phyloP scores from a whole-genome alignment of 2,329 filamentous ascomycete genomes.

The Alternaria gaisen region DNA sequence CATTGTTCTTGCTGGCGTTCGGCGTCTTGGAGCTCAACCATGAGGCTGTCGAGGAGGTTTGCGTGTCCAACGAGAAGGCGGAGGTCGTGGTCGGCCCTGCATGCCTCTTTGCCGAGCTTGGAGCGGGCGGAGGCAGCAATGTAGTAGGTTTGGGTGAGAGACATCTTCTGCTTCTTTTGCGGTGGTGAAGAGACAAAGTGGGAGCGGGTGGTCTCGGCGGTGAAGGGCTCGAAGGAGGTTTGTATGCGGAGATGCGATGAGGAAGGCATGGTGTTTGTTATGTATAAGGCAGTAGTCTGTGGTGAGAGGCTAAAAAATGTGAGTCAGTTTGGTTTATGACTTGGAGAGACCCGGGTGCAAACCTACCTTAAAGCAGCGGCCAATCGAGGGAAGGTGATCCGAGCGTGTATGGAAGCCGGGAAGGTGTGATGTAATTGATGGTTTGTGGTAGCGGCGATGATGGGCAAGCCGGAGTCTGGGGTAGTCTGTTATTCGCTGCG shows the following conservation, averaged over 20 bases:
- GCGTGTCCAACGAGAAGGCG: constrained; percentile 95
- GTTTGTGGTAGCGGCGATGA: not conserved
- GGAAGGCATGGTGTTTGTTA: constrained; percentile 59
- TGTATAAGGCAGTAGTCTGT: constrained; percentile 34
- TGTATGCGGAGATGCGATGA: constrained; percentile 57
- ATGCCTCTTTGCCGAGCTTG: constrained; percentile 94
- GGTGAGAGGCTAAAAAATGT: constrained; percentile 46
- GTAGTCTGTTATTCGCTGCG: not conserved
- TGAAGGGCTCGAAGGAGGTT: constrained; percentile 57
- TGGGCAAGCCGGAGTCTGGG: not conserved
- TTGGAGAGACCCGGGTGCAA: constrained; percentile 40
- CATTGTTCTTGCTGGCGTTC: constrained; percentile 95
- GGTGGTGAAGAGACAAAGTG: constrained; percentile 54
- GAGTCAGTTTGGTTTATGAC: constrained; percentile 62
- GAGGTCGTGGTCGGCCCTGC: constrained; percentile 90
- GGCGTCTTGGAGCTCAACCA: constrained; percentile 89
- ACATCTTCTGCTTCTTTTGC: constrained; percentile 83
- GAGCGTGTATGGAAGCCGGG: constrained; percentile 30
- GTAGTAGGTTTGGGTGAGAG: constrained; percentile 97
- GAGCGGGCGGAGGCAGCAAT: constrained; percentile 94
- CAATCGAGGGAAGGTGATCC: constrained; percentile 48
- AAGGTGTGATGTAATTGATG: constrained; percentile 19
- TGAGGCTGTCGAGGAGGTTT: constrained; percentile 95
- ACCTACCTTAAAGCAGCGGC: constrained; percentile 46
- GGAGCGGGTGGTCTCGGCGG: constrained; percentile 55